Evolutionary conservation across 192 early-diverging fungal species (phyloP).

Genomic region (Dimargaris verticillata): DNA sequence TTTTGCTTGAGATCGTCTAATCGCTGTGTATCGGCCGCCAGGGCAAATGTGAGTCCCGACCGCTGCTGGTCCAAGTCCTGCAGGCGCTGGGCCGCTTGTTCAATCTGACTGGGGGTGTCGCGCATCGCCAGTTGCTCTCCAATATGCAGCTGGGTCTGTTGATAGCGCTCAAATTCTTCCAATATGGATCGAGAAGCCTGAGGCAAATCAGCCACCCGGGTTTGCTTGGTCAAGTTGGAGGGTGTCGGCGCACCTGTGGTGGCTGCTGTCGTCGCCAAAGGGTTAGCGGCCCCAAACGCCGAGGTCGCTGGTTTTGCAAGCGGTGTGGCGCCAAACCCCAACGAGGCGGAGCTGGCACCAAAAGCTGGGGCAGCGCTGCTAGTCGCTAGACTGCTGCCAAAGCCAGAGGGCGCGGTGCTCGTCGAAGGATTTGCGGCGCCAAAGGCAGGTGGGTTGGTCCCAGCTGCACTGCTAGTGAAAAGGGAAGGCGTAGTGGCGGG

Average conservation of each 20-base stretch:
- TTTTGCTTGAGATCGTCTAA: slow-evolving; percentile 1
- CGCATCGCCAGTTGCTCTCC: background rate
- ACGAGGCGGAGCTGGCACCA: too few species aligned
- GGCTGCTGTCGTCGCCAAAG: background rate
- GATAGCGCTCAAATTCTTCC: slow-evolving; percentile 6
- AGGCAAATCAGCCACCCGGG: slow-evolving; percentile 9
- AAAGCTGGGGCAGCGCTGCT: too few species aligned
- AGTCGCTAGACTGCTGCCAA: too few species aligned
- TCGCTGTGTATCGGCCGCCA: background rate
- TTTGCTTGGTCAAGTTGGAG: slow-evolving; percentile 3
- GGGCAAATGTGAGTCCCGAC: background rate
- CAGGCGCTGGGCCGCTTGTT: background rate
- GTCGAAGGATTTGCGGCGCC: too few species aligned
- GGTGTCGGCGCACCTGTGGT: background rate
- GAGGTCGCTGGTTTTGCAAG: background rate
- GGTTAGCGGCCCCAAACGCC: background rate
- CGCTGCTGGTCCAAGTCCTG: slow-evolving; percentile 1
- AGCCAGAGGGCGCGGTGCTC: too few species aligned
- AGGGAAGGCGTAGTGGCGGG: too few species aligned
- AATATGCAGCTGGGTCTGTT: slow-evolving; percentile 8
- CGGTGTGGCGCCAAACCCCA: too few species aligned
- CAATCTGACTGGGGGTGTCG: background rate
- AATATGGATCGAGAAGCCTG: background rate
- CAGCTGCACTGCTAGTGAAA: too few species aligned
- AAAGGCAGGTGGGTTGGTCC: too few species aligned